Evolutionary conservation across 169 alveolate genomes (phyloP).

Genomic region (Cryptosporidium viatorum): DNA sequence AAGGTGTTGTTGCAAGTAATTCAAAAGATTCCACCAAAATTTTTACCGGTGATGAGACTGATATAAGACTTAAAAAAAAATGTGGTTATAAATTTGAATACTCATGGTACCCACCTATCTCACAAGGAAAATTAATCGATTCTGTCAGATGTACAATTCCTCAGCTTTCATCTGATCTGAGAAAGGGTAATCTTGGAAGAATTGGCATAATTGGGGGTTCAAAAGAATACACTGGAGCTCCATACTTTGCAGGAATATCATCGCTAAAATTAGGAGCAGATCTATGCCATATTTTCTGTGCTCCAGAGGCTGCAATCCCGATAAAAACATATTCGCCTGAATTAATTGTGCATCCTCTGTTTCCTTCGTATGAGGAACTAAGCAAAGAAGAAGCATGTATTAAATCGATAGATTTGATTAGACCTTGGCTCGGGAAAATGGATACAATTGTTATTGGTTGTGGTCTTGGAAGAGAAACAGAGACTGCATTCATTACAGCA

Average conservation of each 20-base stretch:
- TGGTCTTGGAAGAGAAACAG: conserved; percentile 90
- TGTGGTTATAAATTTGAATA: neutral
- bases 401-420: conserved; percentile 76
- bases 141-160: conserved; percentile 33
- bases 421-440: conserved; percentile 81
- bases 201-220: conserved; percentile 92
- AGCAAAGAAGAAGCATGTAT: conserved; percentile 72
- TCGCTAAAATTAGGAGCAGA: conserved; percentile 92
- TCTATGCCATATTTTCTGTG: conserved; percentile 88
- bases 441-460: conserved; percentile 90
- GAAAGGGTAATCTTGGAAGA: conserved; percentile 76
- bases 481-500: conserved; percentile 74
- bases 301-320: conserved; percentile 89
- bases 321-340: conserved; percentile 94
- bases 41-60: conserved; percentile 7
- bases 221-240: conserved; percentile 92
- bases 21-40: conserved; percentile 1
- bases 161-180: conserved; percentile 42
- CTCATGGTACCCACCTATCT: conserved; percentile 63
- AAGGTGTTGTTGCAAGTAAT: neutral
- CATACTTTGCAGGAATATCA: conserved; percentile 90
- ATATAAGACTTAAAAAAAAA: neutral
- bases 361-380: conserved; percentile 33
- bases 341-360: conserved; percentile 90
- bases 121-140: conserved; percentile 71